Conservation (phyloP, 2,329 filamentous ascomycete species). For the Hortaea werneckii region DNA sequence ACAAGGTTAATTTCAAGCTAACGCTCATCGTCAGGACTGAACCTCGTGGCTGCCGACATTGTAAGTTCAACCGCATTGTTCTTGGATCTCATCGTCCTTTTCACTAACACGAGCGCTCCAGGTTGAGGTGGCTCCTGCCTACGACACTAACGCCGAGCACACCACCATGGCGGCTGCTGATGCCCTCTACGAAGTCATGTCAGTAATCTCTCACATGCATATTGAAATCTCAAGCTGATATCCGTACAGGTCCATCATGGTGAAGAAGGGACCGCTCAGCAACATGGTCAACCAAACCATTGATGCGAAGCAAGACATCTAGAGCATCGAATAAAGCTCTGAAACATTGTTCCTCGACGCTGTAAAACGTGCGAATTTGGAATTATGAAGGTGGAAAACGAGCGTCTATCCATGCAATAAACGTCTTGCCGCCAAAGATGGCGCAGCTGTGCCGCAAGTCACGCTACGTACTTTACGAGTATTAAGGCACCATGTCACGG, state of each 20-base stretch:
- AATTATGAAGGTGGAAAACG: too few relatives aligned
- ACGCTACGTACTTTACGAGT: too few relatives aligned
- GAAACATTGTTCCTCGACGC: not conserved
- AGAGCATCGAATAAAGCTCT: not conserved
- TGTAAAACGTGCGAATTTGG: too few relatives aligned
- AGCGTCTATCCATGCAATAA: too few relatives aligned
- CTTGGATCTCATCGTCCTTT: too few relatives aligned
- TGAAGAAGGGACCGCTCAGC: slow-evolving; percentile 63
- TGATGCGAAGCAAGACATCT: slow-evolving; percentile 11
- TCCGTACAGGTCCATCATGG: slow-evolving; percentile 48
- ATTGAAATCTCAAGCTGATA: not conserved
- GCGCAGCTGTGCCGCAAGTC: too few relatives aligned
- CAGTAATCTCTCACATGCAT: slow-evolving; percentile 15
- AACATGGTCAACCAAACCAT: slow-evolving; percentile 27
- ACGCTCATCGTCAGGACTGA: too few relatives aligned
- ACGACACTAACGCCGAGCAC: slow-evolving; percentile 61
- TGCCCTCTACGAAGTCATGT: slow-evolving; percentile 68
- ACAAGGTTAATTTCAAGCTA: slow-evolving; percentile 34
- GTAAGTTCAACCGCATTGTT: too few relatives aligned
- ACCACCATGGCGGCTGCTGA: slow-evolving; percentile 66
- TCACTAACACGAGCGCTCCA: too few relatives aligned
- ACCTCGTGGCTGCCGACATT: too few relatives aligned
- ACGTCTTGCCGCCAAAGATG: too few relatives aligned
- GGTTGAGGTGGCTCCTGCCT: not conserved
- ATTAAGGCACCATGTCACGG: too few relatives aligned